Evolutionary conservation across 2,329 filamentous ascomycete genomes (phyloP).

Genomic region (Diaporthe sp.): DNA sequence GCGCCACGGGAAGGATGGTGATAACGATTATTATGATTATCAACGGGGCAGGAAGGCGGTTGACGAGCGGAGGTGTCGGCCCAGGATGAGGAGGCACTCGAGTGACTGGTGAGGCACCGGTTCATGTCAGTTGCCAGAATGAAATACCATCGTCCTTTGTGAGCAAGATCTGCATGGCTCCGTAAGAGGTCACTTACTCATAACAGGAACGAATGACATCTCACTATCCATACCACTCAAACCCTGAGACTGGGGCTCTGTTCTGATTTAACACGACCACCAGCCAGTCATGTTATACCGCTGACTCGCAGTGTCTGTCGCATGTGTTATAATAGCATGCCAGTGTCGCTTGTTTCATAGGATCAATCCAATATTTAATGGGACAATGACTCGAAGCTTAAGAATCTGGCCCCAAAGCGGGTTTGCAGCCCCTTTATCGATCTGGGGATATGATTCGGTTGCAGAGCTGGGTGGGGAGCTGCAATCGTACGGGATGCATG

Average conservation of each 20-base stretch:
- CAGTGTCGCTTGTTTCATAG: background rate
- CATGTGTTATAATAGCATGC: background rate
- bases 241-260: no score
- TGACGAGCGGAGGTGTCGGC: constrained; percentile 25
- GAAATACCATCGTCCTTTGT: no score
- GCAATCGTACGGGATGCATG: no score
- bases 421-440: background rate
- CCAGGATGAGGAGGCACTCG: constrained; percentile 31
- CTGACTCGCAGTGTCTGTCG: background rate
- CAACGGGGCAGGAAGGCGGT: constrained; percentile 9
- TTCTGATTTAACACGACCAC: background rate
- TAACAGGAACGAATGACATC: background rate
- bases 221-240: no score
- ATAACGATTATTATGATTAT: constrained; percentile 24
- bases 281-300: background rate
- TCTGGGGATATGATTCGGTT: background rate
- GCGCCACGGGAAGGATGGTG: background rate
- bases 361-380: background rate
- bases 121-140: background rate
- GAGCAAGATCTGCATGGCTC: no score
- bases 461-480: no score
- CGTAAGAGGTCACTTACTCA: no score
- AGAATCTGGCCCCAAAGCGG: background rate
- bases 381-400: background rate
- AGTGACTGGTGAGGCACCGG: constrained; percentile 28